Evolutionary conservation across 768 basidiomycete species (phyloP).

Genomic region (Kwoniella botswanensis): DNA sequence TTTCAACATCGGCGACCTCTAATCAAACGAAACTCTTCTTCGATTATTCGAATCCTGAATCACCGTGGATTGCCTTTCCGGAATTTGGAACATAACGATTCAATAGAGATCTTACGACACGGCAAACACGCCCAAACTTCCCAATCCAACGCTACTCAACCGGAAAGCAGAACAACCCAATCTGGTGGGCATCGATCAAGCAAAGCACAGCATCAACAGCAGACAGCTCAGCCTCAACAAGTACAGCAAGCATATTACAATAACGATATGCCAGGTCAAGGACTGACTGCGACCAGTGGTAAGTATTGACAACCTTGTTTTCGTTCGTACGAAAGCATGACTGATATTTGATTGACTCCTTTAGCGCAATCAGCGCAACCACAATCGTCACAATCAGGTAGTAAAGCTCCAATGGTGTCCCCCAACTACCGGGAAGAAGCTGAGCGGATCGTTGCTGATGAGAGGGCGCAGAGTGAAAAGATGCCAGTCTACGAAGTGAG

Average conservation of each 20-base stretch:
- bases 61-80: constrained; percentile 6
- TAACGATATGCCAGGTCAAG: constrained; percentile 57
- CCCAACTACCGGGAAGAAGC: constrained; percentile 60
- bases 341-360: neutral
- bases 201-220: constrained; percentile 47
- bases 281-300: constrained; percentile 48
- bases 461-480: constrained; percentile 71
- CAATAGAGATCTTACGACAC: constrained; percentile 77
- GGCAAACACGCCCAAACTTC: constrained; percentile 66
- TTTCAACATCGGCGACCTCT: constrained; percentile 14
- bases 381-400: constrained; percentile 42
- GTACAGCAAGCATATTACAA: constrained; percentile 54
- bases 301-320: constrained; percentile 5
- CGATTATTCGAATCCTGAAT: constrained; percentile 9
- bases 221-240: constrained; percentile 38
- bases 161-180: constrained; percentile 46
- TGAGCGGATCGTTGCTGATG: constrained; percentile 75
- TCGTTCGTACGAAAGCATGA: neutral
- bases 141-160: constrained; percentile 28
- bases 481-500: constrained; percentile 79
- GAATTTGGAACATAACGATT: constrained; percentile 17
- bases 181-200: constrained; percentile 56
- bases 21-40: constrained; percentile 43
- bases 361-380: constrained; percentile 45
- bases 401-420: constrained; percentile 51